A percentile compares a stretch with the other conserved stretches of the same genome.
Evolutionary conservation across 2,329 filamentous ascomycete species (phyloP).

Genomic region (Penicillium fuscoglaucum): DNA sequence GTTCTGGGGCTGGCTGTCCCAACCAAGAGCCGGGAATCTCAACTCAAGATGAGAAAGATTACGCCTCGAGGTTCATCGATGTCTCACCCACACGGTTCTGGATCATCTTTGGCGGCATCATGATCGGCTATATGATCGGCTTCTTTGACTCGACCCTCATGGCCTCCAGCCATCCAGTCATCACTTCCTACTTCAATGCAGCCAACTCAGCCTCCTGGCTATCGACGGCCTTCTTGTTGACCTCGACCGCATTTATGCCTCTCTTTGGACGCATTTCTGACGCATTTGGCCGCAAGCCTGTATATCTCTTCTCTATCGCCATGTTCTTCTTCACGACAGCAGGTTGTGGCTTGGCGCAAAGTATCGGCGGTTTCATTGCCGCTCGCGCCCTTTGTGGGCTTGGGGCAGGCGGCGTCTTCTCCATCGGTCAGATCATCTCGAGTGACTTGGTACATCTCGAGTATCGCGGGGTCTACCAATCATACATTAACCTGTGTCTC

Average conservation of each 20-base stretch:
- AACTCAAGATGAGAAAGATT: constrained; percentile 19
- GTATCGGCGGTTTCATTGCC: constrained; percentile 69
- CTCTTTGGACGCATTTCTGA: constrained; percentile 73
- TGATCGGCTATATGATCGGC: constrained; percentile 57
- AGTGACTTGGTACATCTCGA: constrained; percentile 75
- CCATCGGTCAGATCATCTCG: constrained; percentile 61
- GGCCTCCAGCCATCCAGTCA: constrained; percentile 77
- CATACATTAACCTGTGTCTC: constrained; percentile 42
- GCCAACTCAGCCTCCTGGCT: constrained; percentile 82
- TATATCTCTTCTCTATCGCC: constrained; percentile 63
- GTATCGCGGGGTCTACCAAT: constrained; percentile 50
- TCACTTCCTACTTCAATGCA: constrained; percentile 75
- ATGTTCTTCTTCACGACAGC: constrained; percentile 66
- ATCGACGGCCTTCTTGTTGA: constrained; percentile 75
- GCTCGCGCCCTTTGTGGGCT: constrained; percentile 71
- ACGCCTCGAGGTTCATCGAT: constrained; percentile 39
- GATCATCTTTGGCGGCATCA: constrained; percentile 61
- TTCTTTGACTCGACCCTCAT: constrained; percentile 78
- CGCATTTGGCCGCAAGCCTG: constrained; percentile 66
- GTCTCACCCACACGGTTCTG: constrained; percentile 55
- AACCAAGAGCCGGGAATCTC: constrained; percentile 9
- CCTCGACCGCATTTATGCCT: constrained; percentile 73
- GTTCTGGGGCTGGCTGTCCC: constrained; percentile 11
- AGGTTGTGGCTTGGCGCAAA: constrained; percentile 69
- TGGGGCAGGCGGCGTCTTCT: constrained; percentile 70